These are phyloP conservation scores for Chernovozyma aurita DNA, from an alignment of 1,139 yeast genomes.

Conservation along the genomic window DNA sequence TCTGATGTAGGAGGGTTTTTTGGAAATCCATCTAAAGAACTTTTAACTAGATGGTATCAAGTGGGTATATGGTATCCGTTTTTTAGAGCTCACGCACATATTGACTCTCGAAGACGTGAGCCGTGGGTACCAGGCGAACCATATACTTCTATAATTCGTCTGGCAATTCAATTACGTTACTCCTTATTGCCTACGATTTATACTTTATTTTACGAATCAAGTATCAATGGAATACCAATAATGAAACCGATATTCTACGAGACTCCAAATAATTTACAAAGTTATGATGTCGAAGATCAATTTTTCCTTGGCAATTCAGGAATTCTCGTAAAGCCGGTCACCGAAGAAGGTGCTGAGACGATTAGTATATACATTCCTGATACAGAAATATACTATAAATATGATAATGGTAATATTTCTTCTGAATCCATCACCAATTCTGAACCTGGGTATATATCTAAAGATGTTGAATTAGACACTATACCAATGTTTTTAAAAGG, in stretches of 20 bases:
- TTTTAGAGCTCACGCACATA: slow-evolving; percentile 94
- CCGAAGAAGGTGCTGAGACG: slow-evolving; percentile 45
- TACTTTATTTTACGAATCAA: slow-evolving; percentile 71
- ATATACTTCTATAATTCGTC: slow-evolving; percentile 59
- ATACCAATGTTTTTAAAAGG: slow-evolving; percentile 76
- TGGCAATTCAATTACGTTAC: slow-evolving; percentile 72
- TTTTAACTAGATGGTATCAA: slow-evolving; percentile 91
- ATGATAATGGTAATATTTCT: slow-evolving; percentile 31
- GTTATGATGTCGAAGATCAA: slow-evolving; percentile 72
- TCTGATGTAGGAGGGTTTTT: slow-evolving; percentile 98
- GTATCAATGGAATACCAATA: slow-evolving; percentile 62
- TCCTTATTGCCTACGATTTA: slow-evolving; percentile 72
- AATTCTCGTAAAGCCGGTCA: slow-evolving; percentile 77
- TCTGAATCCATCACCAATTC: background rate
- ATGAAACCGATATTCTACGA: slow-evolving; percentile 73
- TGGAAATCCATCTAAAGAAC: slow-evolving; percentile 78
- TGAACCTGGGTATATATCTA: slow-evolving; percentile 14
- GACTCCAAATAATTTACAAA: slow-evolving; percentile 45
- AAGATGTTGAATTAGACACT: slow-evolving; percentile 48
- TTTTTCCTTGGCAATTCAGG: slow-evolving; percentile 76
- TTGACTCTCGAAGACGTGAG: slow-evolving; percentile 86
- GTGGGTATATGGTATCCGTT: slow-evolving; percentile 95
- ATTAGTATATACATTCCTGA: slow-evolving; percentile 63
- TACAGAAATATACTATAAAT: slow-evolving; percentile 56
- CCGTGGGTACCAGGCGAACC: slow-evolving; percentile 87